Evolutionary conservation across 73 alveolate genomes (phyloP).

Genomic region (Breviolum minutum): DNA sequence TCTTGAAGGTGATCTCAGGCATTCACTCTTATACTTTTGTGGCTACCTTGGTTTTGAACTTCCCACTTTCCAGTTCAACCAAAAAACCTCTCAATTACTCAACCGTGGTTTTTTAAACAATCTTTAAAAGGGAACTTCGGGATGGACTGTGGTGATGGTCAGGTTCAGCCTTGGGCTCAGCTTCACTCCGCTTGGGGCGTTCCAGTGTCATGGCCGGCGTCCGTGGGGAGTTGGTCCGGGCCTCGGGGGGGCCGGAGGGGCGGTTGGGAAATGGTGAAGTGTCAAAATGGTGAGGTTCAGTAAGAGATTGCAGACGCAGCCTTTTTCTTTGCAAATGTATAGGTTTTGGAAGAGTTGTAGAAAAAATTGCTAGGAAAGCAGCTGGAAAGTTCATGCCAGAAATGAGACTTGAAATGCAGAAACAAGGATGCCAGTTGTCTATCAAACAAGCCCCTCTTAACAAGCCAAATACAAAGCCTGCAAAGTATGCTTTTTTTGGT

Average conservation of each 20-base stretch:
- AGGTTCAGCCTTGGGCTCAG: conserved; percentile 52
- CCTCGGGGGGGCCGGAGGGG: neutral
- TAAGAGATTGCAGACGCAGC: neutral
- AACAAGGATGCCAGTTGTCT: neutral
- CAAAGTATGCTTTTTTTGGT: too few species aligned
- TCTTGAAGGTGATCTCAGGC: too few species aligned
- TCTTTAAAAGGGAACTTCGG: neutral
- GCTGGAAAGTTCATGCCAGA: neutral
- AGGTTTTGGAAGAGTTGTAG: neutral
- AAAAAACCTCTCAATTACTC: neutral
- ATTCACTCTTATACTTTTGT: too few species aligned
- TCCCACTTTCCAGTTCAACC: neutral
- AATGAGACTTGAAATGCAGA: neutral
- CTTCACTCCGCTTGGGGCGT: conserved; percentile 60
- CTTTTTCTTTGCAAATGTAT: neutral
- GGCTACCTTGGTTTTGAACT: too few species aligned
- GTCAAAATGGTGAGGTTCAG: neutral
- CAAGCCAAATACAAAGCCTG: too few species aligned
- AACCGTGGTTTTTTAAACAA: neutral
- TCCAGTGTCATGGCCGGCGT: conserved; percentile 42
- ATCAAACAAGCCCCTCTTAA: neutral
- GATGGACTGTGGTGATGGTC: neutral
- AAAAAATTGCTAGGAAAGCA: neutral
- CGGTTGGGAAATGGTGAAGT: neutral
- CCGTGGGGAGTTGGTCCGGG: conserved; percentile 37